Conservation (phyloP, 108 stramenopile genomes). For the Cyclotella baltica region DNA sequence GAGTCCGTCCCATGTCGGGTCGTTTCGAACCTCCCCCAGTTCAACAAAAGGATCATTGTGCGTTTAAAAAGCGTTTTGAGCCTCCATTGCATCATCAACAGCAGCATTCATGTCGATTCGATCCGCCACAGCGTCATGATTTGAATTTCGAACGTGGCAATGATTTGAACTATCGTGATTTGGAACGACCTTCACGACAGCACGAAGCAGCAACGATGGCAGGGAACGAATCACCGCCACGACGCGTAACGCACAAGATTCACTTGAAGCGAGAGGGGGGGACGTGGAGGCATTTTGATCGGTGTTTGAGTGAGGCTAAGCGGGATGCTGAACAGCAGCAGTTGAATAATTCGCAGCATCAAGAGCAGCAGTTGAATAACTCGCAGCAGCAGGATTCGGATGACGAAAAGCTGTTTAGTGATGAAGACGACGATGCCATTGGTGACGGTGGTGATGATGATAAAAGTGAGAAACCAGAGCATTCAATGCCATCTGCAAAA, state of each 20-base stretch:
- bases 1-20: not conserved
- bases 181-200: not conserved
- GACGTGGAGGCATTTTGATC: constrained; percentile 4
- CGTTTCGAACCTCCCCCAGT: not conserved
- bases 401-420: constrained; percentile 13
- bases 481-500: not conserved
- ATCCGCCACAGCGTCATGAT: not conserved
- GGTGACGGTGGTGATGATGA: too few relatives aligned
- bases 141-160: not conserved
- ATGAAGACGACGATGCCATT: too few relatives aligned
- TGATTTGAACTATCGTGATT: not conserved
- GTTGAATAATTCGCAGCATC: not conserved
- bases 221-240: not conserved
- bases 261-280: constrained; percentile 8
- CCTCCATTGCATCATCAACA: not conserved
- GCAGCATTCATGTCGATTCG: not conserved
- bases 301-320: not conserved
- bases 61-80: not conserved
- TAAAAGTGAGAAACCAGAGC: not conserved
- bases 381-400: not conserved
- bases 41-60: not conserved
- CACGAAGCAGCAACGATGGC: too few relatives aligned
- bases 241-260: too few relatives aligned
- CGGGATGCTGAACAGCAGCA: not conserved
- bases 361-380: not conserved